A percentile compares a stretch with the other conserved stretches of the same genome.
These are phyloP conservation scores for Boletus subparvulus DNA, from an alignment of 768 basidiomycete species.

Conservation along the genomic window DNA sequence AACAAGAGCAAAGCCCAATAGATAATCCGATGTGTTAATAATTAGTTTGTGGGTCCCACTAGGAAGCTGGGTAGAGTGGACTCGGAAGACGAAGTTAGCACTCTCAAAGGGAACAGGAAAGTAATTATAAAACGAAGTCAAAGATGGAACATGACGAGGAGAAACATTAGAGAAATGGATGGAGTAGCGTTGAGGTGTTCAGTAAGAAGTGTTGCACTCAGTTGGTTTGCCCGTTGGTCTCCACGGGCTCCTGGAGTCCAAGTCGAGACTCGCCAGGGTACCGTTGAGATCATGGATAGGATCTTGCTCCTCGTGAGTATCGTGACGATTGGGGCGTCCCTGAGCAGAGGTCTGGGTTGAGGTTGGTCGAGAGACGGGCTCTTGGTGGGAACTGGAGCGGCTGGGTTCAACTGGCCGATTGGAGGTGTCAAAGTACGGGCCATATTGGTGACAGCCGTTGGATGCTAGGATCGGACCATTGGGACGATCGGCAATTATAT, in stretches of 20 bases:
- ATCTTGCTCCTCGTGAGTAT: slow-evolving; percentile 44
- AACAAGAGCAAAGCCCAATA: slow-evolving; percentile 35
- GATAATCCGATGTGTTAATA: slow-evolving; percentile 30
- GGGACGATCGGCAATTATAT: slow-evolving; percentile 34
- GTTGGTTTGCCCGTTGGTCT: slow-evolving; percentile 24
- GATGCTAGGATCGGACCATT: slow-evolving; percentile 46
- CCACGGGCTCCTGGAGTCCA: slow-evolving; percentile 48
- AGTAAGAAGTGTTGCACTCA: slow-evolving; percentile 21
- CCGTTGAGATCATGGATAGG: slow-evolving; percentile 70
- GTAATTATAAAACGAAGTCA: slow-evolving; percentile 25
- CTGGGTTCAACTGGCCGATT: slow-evolving; percentile 40
- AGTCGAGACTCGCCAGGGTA: slow-evolving; percentile 70
- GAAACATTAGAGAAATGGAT: slow-evolving; percentile 7
- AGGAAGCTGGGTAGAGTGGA: slow-evolving; percentile 16
- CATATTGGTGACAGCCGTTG: slow-evolving; percentile 46
- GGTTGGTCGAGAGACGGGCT: slow-evolving; percentile 53
- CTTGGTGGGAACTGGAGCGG: slow-evolving; percentile 43
- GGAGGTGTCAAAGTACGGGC: slow-evolving; percentile 44
- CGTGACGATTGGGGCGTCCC: slow-evolving; percentile 22
- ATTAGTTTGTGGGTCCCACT: slow-evolving; percentile 29
- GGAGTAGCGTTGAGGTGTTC: slow-evolving; percentile 12
- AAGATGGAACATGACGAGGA: slow-evolving; percentile 12
- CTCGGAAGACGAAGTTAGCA: slow-evolving; percentile 18
- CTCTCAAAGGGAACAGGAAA: slow-evolving; percentile 12
- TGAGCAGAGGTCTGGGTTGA: slow-evolving; percentile 44